Evolutionary conservation across 805 yeast genomes (phyloP).

Genomic region (Monosporozyma aquatica): DNA sequence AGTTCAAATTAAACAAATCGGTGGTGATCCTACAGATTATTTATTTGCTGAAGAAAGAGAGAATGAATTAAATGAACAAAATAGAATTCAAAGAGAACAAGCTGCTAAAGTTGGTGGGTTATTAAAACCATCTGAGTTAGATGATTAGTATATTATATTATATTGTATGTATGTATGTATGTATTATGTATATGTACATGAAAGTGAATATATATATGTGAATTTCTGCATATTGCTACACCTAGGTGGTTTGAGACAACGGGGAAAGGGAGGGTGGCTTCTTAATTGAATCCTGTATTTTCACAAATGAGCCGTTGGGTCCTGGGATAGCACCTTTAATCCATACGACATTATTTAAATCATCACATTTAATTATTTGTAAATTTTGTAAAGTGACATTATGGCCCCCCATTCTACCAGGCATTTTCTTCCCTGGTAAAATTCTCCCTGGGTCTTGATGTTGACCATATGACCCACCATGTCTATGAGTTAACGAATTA

Average conservation of each 20-base stretch:
- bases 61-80: slow-evolving; percentile 59
- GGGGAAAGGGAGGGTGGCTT: too few species aligned
- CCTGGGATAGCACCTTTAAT: slow-evolving; percentile 92
- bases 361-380: slow-evolving; percentile 70
- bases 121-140: slow-evolving; percentile 89
- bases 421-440: slow-evolving; percentile 95
- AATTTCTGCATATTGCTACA: too few species aligned
- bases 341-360: slow-evolving; percentile 68
- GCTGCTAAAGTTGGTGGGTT: slow-evolving; percentile 88
- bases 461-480: slow-evolving; percentile 96
- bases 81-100: slow-evolving; percentile 61
- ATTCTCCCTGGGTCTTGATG: slow-evolving; percentile 94
- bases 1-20: slow-evolving; percentile 90
- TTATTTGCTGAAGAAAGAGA: slow-evolving; percentile 90
- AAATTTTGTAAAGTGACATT: slow-evolving; percentile 67
- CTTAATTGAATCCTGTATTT: slow-evolving; percentile 70
- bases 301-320: slow-evolving; percentile 65
- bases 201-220: neutral
- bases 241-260: too few species aligned
- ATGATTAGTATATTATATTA: slow-evolving; percentile 41
- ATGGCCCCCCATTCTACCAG: slow-evolving; percentile 89
- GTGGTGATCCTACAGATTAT: slow-evolving; percentile 93
- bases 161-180: neutral
- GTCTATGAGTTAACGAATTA: slow-evolving; percentile 86
- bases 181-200: neutral